Evolutionary conservation across 1,284 basidiomycete genomes (phyloP), one percentile per base, ranked within the genome.

Genomic region (Ustilago vetiveriae): DNA sequence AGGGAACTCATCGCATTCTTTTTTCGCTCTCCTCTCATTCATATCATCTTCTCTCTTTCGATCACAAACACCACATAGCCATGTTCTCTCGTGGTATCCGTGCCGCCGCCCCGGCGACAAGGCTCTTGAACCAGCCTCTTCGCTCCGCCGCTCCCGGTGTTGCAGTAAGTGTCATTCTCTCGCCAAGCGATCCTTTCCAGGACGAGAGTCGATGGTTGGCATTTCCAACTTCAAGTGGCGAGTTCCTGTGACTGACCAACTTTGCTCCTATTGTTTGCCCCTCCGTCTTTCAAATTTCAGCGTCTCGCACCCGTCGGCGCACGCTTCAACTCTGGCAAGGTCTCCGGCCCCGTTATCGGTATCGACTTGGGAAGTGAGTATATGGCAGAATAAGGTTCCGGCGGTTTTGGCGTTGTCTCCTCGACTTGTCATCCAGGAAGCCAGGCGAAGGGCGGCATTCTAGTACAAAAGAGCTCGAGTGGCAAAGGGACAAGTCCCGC

Each of bases 301-400:
- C 73, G 76, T 16, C 58, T 79, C 42, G 58, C 71, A 30, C 73
- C 73, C n/a, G 14, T 75, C 14, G 66, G 73, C 39, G 70, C 73
- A 6, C 65, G 73, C 11, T 68, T 69, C 55, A 68, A 68, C 62
- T 75, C 70, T 16, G 64, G 73, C 52, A 79, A 81, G 68, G 76
- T 74, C 26, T 67, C 69, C 11, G 79, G 79, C 27, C 76, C 78
- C 35, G 79, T 81, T 42, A 81, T 81, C 39, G 79, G 79, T 56
- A 79, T 81, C 38, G 79, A 81, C 57, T 52, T 81, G 54, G 79
- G 79, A 56, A 81, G 72, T 73, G 53, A 74, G 74, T 76, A 48
- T 53, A 11, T 42, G 9, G 29, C 29, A 10, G 14, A 30, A 30
- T 30, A 8, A 30, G 29, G 10, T 30, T 14, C 10, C 9, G 9